A percentile compares a stretch with the other conserved stretches of the same genome.
These are phyloP conservation scores for Coemansia sp. DNA, from an alignment of 371 early-diverging fungal species.

Conservation along the genomic window DNA sequence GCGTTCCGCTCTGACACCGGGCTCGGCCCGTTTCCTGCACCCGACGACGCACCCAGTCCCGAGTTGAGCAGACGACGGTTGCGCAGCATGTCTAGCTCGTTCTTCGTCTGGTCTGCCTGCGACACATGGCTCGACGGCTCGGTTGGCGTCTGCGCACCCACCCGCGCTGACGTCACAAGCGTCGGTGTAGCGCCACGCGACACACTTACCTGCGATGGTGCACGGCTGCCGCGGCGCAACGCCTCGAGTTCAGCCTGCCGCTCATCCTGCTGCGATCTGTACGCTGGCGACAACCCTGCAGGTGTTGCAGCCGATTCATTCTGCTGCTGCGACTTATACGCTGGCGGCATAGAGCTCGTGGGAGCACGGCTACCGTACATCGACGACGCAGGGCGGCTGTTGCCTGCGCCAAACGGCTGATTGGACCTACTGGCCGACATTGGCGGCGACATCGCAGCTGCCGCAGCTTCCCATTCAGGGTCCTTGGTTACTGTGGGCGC, in stretches of 20 bases:
- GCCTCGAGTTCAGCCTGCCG: slow-evolving; percentile 47
- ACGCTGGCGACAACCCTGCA: slow-evolving; percentile 15
- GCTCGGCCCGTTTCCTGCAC: slow-evolving; percentile 1
- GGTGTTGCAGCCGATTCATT: no score
- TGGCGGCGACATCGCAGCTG: slow-evolving; percentile 12
- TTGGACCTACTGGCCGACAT: slow-evolving; percentile 39
- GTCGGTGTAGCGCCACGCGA: slow-evolving; percentile 16
- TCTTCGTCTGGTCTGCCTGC: slow-evolving; percentile 53
- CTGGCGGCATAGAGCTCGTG: slow-evolving; percentile 4
- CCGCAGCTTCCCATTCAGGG: slow-evolving; percentile 28
- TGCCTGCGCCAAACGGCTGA: slow-evolving; percentile 43
- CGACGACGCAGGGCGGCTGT: slow-evolving; percentile 47
- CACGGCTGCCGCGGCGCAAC: slow-evolving; percentile 42
- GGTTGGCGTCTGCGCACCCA: slow-evolving; percentile 17
- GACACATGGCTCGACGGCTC: slow-evolving; percentile 45
- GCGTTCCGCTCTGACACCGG: slow-evolving; percentile 42
- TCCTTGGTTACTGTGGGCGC: slow-evolving; percentile 41
- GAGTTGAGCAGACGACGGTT: slow-evolving; percentile 42
- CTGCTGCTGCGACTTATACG: slow-evolving; percentile 35
- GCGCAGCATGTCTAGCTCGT: slow-evolving; percentile 51
- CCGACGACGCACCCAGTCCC: slow-evolving; percentile 21
- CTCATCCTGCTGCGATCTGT: slow-evolving; percentile 42
- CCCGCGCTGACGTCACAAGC: slow-evolving; percentile 17
- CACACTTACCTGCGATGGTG: slow-evolving; percentile 16
- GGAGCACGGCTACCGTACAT: slow-evolving; percentile 31